Evolutionary conservation across 1,284 basidiomycete genomes (phyloP).

Genomic region (Trametes hirsuta): DNA sequence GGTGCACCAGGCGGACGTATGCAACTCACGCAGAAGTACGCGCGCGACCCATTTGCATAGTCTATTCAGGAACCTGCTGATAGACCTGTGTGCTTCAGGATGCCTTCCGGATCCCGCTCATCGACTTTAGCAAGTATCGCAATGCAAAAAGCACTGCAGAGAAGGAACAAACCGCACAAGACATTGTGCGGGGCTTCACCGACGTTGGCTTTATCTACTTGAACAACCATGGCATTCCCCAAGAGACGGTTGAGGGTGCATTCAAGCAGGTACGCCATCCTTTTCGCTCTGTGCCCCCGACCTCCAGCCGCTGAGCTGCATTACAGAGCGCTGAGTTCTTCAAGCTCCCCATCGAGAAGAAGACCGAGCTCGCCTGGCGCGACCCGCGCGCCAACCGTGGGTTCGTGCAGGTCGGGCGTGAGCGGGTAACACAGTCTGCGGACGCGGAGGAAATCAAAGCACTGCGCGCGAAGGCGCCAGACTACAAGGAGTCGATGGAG

Average conservation of each 20-base stretch:
- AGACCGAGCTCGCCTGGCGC: slow-evolving; percentile 75
- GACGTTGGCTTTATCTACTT: slow-evolving; percentile 79
- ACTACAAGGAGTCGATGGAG: slow-evolving; percentile 85
- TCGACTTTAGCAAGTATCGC: slow-evolving; percentile 76
- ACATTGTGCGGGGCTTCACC: slow-evolving; percentile 79
- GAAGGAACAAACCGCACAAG: slow-evolving; percentile 64
- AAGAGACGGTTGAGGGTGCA: slow-evolving; percentile 52
- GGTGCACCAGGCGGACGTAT: slow-evolving; percentile 5
- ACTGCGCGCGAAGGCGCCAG: slow-evolving; percentile 72
- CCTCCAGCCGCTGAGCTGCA: not conserved
- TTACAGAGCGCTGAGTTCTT: slow-evolving; percentile 77
- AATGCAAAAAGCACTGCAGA: slow-evolving; percentile 51
- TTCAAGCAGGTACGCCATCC: slow-evolving; percentile 58
- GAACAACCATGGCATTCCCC: slow-evolving; percentile 66
- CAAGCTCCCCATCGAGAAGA: slow-evolving; percentile 59
- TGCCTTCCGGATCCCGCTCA: slow-evolving; percentile 62
- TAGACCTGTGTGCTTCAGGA: slow-evolving; percentile 6
- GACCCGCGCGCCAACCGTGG: slow-evolving; percentile 84
- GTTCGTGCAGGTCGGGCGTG: slow-evolving; percentile 79
- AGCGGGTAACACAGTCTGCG: slow-evolving; percentile 76
- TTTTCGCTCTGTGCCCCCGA: not conserved
- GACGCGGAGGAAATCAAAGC: slow-evolving; percentile 75
- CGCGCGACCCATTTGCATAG: not conserved
- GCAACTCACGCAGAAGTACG: slow-evolving; percentile 27
- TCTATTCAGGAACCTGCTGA: not conserved